Evolutionary conservation across 371 early-diverging fungal species (phyloP).

Genomic region (Rhizopus delemar): DNA sequence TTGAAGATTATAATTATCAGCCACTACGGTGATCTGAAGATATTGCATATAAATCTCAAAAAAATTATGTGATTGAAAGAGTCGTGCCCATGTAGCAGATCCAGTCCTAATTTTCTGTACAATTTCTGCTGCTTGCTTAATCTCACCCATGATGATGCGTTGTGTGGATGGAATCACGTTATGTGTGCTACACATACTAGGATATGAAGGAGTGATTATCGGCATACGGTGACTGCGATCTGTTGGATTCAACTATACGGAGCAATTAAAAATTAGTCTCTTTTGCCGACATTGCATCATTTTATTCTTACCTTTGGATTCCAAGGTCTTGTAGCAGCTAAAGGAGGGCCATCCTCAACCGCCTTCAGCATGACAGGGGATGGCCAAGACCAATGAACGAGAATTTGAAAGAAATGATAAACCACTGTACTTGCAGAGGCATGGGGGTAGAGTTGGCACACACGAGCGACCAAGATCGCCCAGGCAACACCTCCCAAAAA

Average conservation of each 20-base stretch:
- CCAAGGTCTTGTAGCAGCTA: conserved; percentile 81
- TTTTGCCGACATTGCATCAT: background rate
- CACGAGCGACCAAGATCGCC: conserved; percentile 87
- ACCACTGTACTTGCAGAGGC: conserved; percentile 74
- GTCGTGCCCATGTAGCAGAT: conserved; percentile 15
- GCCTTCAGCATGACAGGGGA: conserved; percentile 81
- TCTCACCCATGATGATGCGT: conserved; percentile 64
- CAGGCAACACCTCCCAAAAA: conserved; percentile 96
- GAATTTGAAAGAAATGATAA: conserved; percentile 78
- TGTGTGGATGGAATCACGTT: conserved; percentile 68
- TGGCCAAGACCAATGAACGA: conserved; percentile 73
- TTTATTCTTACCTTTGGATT: conserved; percentile 58
- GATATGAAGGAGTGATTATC: conserved; percentile 95
- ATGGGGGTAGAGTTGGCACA: conserved; percentile 92
- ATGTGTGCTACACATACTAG: conserved; percentile 98
- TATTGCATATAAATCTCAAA: conserved; percentile 87
- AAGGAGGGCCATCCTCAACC: conserved; percentile 64
- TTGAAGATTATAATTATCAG: conserved; percentile 55
- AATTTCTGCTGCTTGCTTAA: conserved; percentile 22
- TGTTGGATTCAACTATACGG: background rate
- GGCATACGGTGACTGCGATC: conserved; percentile 81
- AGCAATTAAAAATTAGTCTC: background rate
- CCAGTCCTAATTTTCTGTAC: conserved; percentile 26
- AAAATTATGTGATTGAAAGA: conserved; percentile 86
- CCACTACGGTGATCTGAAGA: conserved; percentile 76